These are phyloP conservation scores for Bryopsis sp. DNA, from an alignment of 139 green algal species.

Conservation along the genomic window DNA sequence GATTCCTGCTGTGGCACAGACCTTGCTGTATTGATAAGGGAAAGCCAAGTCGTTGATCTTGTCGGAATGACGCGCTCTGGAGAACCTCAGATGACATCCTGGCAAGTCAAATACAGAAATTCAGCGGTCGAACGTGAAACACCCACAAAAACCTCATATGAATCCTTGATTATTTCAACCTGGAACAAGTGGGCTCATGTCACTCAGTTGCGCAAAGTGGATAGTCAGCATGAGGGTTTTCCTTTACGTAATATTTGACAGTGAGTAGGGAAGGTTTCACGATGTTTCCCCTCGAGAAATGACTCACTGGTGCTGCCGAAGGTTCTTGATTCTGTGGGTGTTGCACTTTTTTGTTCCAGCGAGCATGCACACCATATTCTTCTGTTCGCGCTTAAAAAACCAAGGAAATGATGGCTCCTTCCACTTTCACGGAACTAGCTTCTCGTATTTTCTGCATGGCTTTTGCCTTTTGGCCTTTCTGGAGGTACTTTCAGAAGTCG, in stretches of 20 bases:
- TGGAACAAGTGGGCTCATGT: not conserved
- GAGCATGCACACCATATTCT: constrained; percentile 13
- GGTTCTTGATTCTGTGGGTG: constrained; percentile 51
- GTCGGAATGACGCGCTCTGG: constrained; percentile 56
- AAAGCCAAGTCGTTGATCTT: constrained; percentile 66
- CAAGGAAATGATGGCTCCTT: not conserved
- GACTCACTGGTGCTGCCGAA: not conserved
- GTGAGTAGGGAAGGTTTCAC: no score
- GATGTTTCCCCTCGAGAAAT: not conserved
- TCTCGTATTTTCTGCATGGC: constrained; percentile 8
- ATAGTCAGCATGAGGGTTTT: no score
- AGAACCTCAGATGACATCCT: constrained; percentile 53
- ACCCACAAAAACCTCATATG: no score
- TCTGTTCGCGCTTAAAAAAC: constrained; percentile 22
- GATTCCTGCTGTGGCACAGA: constrained; percentile 60
- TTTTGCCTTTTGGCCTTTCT: not conserved
- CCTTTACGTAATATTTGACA: no score
- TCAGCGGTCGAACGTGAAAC: no score
- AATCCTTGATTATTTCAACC: not conserved
- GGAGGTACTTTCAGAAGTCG: not conserved
- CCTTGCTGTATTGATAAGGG: constrained; percentile 47
- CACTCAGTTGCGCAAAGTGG: no score
- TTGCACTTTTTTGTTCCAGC: constrained; percentile 56
- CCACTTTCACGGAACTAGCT: not conserved
- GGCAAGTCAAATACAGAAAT: no score